Conservation (phyloP, 163 green algal species). For the Chloromonas sp. region DNA sequence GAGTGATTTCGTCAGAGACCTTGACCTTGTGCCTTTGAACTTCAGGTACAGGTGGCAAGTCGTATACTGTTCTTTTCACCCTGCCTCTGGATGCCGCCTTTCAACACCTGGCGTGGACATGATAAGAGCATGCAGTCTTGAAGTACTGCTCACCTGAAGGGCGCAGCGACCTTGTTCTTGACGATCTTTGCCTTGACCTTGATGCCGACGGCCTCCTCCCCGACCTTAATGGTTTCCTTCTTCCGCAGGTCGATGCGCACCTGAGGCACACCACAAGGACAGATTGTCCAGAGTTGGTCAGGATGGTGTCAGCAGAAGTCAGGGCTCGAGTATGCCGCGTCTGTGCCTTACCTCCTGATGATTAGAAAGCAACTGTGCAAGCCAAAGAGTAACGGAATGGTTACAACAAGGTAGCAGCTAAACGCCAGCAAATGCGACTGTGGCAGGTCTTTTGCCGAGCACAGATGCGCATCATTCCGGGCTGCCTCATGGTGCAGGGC, state of each 20-base stretch:
- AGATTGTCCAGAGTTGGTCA: background rate
- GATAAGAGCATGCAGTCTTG: too few species aligned
- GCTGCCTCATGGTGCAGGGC: too few species aligned
- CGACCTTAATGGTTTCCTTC: constrained; percentile 63
- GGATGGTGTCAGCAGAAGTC: too few species aligned
- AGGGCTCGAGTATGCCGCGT: too few species aligned
- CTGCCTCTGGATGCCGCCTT: background rate
- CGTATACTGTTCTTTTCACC: background rate
- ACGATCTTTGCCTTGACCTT: constrained; percentile 76
- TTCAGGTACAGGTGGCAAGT: background rate
- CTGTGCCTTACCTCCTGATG: too few species aligned
- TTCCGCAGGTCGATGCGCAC: constrained; percentile 81
- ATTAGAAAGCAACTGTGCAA: background rate
- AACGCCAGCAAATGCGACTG: too few species aligned
- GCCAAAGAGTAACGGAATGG: background rate
- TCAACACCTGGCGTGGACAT: too few species aligned
- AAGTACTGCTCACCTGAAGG: constrained; percentile 36
- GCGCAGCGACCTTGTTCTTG: constrained; percentile 93
- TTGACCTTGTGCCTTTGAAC: too few species aligned
- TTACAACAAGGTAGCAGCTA: background rate
- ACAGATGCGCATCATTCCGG: too few species aligned
- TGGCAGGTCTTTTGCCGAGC: too few species aligned
- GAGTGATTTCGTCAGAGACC: too few species aligned
- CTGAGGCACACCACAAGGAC: constrained; percentile 4
- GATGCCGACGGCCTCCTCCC: constrained; percentile 44